Evolutionary conservation across 2,329 filamentous ascomycete genomes (phyloP), one percentile per base, ranked within the genome.

Genomic region (Alternaria metachromatica): DNA sequence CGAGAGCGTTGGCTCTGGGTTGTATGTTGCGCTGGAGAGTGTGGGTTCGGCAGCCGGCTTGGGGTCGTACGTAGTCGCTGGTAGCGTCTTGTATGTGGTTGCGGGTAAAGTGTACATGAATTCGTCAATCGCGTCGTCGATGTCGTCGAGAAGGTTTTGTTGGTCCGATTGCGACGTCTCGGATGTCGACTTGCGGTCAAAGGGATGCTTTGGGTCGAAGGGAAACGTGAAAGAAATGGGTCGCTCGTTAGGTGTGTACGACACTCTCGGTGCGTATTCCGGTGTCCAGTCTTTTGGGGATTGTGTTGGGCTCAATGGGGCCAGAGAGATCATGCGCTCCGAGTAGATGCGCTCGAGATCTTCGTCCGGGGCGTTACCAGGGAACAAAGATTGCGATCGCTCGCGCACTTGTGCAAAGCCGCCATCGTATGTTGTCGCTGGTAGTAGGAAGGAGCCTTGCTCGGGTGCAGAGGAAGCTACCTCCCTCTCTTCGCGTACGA

Each of bases 81-180:
- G 67, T 8, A 72, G 51, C 8, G 43, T 33, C 21, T 63, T 55
- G 44, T 67, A 71, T 10, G 63, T 65, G 9, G 64, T 65, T 12
- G 66, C 62, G 13, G 69, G 58, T 10, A 64, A 61, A n/a, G 62
- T 68, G 55, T 66, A 72, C 48, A 66, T 60, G 48, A 70, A 73
- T 50, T 73, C 69, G 23, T 74, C 72, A 43, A 74, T 74, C 5
- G 72, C 72, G 28, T 70, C 67, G 55, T 74, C 72, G 30, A 74
- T 74, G 8, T 74, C 65, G 15, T 70, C 61, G 18, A 74, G 62
- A 7, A 74, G 49, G 15, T 68, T 66, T 20, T 68, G 62, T 33
- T 68, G 65, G 6, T 60, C 57, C 7, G 58, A 55, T 20, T 65
- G 65, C 3, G 58, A 58, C 15, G 54, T 50, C 18, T 63, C 62